phyloP scores from a whole-genome alignment of 2,329 filamentous ascomycete species.

The Chaetomiaceae sp. region DNA sequence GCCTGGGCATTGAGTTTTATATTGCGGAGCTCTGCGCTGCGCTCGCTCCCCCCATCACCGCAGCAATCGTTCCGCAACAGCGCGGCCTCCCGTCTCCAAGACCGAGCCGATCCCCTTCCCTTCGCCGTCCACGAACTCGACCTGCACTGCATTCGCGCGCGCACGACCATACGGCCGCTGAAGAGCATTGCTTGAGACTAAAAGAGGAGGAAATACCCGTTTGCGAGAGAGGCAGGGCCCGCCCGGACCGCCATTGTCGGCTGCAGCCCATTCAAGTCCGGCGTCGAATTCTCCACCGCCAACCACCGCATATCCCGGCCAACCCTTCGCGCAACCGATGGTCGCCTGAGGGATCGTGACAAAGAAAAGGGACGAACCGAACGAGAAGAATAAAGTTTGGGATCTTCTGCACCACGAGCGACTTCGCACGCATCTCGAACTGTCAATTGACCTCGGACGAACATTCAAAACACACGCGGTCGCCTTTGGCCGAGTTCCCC shows the following conservation, averaged over 20 bases:
- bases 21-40: constrained; percentile 25
- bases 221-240: neutral
- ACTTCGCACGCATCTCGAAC: too few relatives aligned
- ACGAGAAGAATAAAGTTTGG: neutral
- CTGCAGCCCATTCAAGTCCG: neutral
- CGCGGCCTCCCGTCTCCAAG: constrained; percentile 4
- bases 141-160: neutral
- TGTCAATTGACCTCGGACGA: neutral
- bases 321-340: constrained; percentile 1
- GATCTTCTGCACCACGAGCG: neutral
- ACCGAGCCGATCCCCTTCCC: constrained; percentile 1
- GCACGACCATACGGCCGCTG: neutral
- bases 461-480: neutral
- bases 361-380: too few relatives aligned
- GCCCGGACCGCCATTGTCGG: neutral
- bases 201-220: constrained; percentile 7
- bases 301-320: constrained; percentile 11
- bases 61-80: constrained; percentile 18
- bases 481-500: constrained; percentile 15
- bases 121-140: neutral
- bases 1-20: constrained; percentile 28
- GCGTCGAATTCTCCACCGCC: constrained; percentile 13
- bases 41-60: constrained; percentile 17
- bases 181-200: neutral
- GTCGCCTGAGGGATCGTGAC: neutral